phyloP scores from a whole-genome alignment of 148 eudicot species.

The Pouteria glomerata region DNA sequence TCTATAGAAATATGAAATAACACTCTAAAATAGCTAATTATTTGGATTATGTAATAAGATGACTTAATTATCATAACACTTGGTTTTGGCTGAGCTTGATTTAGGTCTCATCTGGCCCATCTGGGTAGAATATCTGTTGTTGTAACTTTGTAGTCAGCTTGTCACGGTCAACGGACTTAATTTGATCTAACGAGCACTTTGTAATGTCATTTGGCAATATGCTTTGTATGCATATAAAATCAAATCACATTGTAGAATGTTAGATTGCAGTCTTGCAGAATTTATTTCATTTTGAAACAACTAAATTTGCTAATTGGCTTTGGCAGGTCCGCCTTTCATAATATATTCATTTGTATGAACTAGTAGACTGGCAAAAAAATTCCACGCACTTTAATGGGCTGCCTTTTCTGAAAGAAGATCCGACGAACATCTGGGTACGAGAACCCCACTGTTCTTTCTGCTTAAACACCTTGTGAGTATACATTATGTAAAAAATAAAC shows the following conservation, averaged over 20 bases:
- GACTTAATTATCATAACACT: too few relatives aligned
- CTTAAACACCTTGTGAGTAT: slow-evolving; percentile 81
- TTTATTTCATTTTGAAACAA: not conserved
- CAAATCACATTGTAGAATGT: not conserved
- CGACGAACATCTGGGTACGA: slow-evolving; percentile 68
- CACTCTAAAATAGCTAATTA: too few relatives aligned
- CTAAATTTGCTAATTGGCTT: not conserved
- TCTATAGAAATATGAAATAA: too few relatives aligned
- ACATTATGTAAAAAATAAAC: not conserved
- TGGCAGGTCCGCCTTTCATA: slow-evolving; percentile 4
- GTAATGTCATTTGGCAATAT: too few relatives aligned
- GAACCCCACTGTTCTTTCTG: slow-evolving; percentile 66
- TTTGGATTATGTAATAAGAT: too few relatives aligned
- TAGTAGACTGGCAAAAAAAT: not conserved
- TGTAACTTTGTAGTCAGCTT: too few relatives aligned
- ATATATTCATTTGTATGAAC: slow-evolving; percentile 14
- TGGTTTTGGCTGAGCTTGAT: too few relatives aligned
- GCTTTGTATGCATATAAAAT: not conserved
- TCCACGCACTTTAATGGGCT: slow-evolving; percentile 53
- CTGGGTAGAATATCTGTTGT: too few relatives aligned
- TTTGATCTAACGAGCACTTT: too few relatives aligned
- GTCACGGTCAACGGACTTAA: too few relatives aligned
- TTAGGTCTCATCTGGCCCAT: too few relatives aligned
- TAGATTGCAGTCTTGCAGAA: not conserved
- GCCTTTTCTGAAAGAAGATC: slow-evolving; percentile 53